Evolutionary conservation across 306 rosid genomes (phyloP), one percentile per base, ranked within the genome.

Genomic region (Trifolium pratense): DNA sequence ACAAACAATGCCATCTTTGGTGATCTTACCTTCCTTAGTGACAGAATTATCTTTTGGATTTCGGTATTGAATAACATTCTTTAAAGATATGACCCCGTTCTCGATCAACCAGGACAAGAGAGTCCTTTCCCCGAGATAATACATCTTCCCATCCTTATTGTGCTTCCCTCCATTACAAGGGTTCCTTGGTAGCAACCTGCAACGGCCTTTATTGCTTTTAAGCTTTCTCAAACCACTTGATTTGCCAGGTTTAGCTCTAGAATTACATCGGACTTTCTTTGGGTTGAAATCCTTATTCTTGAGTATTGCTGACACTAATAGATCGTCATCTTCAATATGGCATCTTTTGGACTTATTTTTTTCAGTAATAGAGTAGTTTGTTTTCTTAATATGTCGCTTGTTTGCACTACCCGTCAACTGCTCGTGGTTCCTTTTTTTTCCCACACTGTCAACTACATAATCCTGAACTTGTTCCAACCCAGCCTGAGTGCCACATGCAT

Each of bases 61-160:
- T 67, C 90, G 88, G 82, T 87, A 95, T 74, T 87, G 95, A 81
- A 95, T 87, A 39, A 88, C 84, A 63, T 91, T 93, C 79, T 87
- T 88, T 40, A 84, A 73, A 68, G 87, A 88, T 77, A 95, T 37
- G 51, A 85, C 88, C 55, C 87, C 93, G 74, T 88, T 81, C 66
- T 86, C 91, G 77, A 95, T 86, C 89, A 95, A 78, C 99, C 97
- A 95, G 23, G 90, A 91, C 80, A 95, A 67, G 26, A 95, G 87
- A 51, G 97, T 91, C 87, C 91, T 86, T 66, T 76, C 76, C 56
- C 93, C 96, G 9, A 81, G 66, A 68, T 78, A 78, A 80, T 66
- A 73, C 92, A 84, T 87, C 79, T 80, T 89, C 58, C 85, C 87
- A 71, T 93, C 92, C 82, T 84, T 87, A 77, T 83, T 82, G 81